Base-by-base conservation (phyloP, 495 filamentous ascomycete genomes). In the Penicillium simplicissimum region DNA sequence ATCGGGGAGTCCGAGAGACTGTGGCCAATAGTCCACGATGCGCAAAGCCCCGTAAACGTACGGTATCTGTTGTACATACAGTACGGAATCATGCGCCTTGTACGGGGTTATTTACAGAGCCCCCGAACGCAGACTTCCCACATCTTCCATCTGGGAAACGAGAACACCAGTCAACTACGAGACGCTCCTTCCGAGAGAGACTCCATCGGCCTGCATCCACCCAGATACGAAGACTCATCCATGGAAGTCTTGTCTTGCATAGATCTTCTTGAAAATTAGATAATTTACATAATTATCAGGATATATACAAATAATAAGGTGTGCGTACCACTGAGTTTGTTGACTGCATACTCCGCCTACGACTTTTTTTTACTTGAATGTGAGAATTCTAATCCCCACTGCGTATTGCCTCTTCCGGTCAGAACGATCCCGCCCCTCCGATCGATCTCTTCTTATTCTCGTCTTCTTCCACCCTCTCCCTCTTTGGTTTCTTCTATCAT, bases 371-470 rank as follows among this genome's bases (percentile, higher is more conserved):
- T 11, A 28, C 31, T 34, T 28, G 31, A 25, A 11, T 15, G n/a
- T 8, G n/a, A 53, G 47, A 40, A 59, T 56, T 43, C 51, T 52
- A 33, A 36, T 60, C 57, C 57, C 40, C 40, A 60, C 57, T 59
- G 47, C 57, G 47, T 8, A 82, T 82, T 85, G 78, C 84, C 84
- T 78, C 73, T 76, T 77, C 76, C 13, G 36, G 34, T 42, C 52
- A 55, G 38, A 34, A 34, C 80, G 83, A 82, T 79, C 75, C 81
- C 80, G 42, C 51, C 52, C 45, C 43, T 49, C 47, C 15, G 23
- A 19, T 23, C 15, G 23, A 19, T 23, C 31, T 61, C 42, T 59
- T 65, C 57, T 56, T 66, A 60, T 62, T 67, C 67, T 67, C 62
- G 25, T 48, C 62, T 45, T 59, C 52, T 61, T 43, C 59, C 63